A percentile compares a stretch with the other conserved stretches of the same genome.
Conservation (phyloP, 768 basidiomycete genomes). For the Holtermanniella nyarrowii region DNA sequence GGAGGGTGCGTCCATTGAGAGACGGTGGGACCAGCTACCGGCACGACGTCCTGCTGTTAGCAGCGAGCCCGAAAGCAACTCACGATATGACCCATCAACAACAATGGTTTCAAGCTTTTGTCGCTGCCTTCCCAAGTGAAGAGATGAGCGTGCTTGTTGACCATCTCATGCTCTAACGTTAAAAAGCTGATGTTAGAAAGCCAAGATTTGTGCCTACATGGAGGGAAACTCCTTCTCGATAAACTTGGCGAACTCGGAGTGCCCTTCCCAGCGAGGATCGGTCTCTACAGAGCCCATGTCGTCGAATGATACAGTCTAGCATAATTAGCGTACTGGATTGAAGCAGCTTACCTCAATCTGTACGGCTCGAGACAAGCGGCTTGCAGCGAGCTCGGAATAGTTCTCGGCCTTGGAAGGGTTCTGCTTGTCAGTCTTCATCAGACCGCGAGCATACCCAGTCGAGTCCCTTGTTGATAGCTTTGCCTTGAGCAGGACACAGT, state of each 20-base stretch:
- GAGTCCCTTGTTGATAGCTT: conserved; percentile 12
- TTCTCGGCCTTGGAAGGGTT: conserved; percentile 16
- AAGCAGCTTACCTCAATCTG: conserved; percentile 9
- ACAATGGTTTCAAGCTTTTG: conserved; percentile 53
- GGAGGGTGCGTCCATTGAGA: conserved; percentile 55
- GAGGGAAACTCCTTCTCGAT: conserved; percentile 27
- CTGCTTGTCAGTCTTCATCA: not conserved
- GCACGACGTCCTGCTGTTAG: conserved; percentile 54
- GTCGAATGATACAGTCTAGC: conserved; percentile 33
- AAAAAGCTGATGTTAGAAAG: conserved; percentile 13
- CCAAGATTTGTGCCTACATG: conserved; percentile 1
- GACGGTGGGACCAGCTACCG: conserved; percentile 51
- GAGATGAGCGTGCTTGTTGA: conserved; percentile 68
- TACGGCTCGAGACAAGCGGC: conserved; percentile 23
- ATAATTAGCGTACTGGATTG: not conserved
- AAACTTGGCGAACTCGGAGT: conserved; percentile 26
- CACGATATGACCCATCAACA: conserved; percentile 43
- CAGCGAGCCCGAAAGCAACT: not conserved
- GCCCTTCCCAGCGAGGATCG: conserved; percentile 28
- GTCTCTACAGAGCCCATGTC: conserved; percentile 20
- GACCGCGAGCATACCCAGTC: conserved; percentile 13
- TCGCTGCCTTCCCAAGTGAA: conserved; percentile 64
- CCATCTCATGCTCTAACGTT: conserved; percentile 51
- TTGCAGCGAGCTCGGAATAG: conserved; percentile 23
- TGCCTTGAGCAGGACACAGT: conserved; percentile 27